Conservation (phyloP, 2,329 filamentous ascomycete species). For the Colletotrichum incanum region DNA sequence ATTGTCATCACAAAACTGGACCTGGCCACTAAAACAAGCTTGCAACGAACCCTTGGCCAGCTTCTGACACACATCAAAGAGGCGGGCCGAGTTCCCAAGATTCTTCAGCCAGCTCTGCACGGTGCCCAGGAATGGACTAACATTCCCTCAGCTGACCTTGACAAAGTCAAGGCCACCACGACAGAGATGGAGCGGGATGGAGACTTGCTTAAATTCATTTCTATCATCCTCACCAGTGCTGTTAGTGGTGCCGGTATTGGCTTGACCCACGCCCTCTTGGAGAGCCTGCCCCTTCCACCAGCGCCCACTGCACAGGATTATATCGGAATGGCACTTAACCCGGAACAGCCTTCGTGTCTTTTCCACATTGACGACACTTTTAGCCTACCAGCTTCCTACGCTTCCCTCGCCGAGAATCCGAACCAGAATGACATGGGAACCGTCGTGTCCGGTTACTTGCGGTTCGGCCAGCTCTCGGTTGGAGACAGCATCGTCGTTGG, state of each 20-base stretch:
- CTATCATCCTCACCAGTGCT: constrained; percentile 89
- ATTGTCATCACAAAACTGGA: constrained; percentile 94
- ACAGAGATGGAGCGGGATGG: constrained; percentile 62
- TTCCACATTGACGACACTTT: constrained; percentile 96
- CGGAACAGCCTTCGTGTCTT: constrained; percentile 74
- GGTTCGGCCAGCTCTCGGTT: constrained; percentile 83
- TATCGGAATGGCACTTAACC: constrained; percentile 69
- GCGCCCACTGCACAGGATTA: constrained; percentile 68
- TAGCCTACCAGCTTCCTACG: constrained; percentile 77
- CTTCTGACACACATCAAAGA: constrained; percentile 85
- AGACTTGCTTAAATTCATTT: constrained; percentile 72
- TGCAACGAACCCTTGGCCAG: constrained; percentile 80
- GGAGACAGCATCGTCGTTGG: constrained; percentile 86
- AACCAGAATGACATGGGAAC: constrained; percentile 67
- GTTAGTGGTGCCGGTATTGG: constrained; percentile 88
- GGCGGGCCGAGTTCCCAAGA: constrained; percentile 79
- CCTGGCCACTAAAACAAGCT: constrained; percentile 79
- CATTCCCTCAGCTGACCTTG: constrained; percentile 70
- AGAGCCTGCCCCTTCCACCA: constrained; percentile 79
- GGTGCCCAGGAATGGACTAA: constrained; percentile 67
- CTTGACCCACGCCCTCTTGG: constrained; percentile 85
- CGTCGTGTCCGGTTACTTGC: constrained; percentile 89
- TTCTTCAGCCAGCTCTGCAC: constrained; percentile 74
- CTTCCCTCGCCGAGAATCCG: constrained; percentile 57
- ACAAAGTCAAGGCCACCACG: constrained; percentile 72